Evolutionary conservation across 495 filamentous ascomycete genomes (phyloP), one percentile per base, ranked within the genome.

Genomic region (Penicillium subrubescens): DNA sequence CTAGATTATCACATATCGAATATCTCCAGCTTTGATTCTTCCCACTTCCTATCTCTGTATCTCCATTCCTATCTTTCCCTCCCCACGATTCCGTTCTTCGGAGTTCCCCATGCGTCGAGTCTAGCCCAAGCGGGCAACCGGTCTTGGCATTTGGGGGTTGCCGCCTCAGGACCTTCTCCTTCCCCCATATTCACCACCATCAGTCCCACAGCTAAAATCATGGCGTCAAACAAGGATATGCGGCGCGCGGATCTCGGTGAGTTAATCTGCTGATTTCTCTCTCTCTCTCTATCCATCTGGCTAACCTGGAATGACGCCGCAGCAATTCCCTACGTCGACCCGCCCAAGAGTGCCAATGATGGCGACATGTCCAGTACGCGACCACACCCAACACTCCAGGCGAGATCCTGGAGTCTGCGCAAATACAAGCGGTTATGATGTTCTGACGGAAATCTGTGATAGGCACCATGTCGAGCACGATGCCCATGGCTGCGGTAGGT

Each of bases 401-500:
- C 48, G 5, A n/a, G 5, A 25, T 29, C 48, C 27, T 31, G 23
- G 48, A 25, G 15, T 29, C 1, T 21, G 10, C 29, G 31, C 17
- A 37, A 3, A 54, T 21, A 19, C 33, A 50, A 33, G 10, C 34
- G 29, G 39, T 44, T 17, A 29, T 43, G 43, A 44, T 23, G 33
- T 25, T 53, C 62, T 73, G 63, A 72, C 48, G 10, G 21, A 19
- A 43, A 21, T 52, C 34, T 55, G 0, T 11, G 46, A 75, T 71
- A 78, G 89, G 90, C 68, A 90, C 91, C 25, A 84, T 95, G 75
- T 86, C 89, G 14, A 94, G 87, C 71, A 96, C 92, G 8, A 76
- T 97, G 71, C 93, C 93, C 39, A 97, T 97, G 93, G 92, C 92
- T 60, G 93, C 93, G 59, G 87, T 90, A 81, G 71, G 86, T 82